Evolutionary conservation across 768 basidiomycete genomes (phyloP), one percentile per base, ranked within the genome.

Genomic region (Cyclocybe aegerita): DNA sequence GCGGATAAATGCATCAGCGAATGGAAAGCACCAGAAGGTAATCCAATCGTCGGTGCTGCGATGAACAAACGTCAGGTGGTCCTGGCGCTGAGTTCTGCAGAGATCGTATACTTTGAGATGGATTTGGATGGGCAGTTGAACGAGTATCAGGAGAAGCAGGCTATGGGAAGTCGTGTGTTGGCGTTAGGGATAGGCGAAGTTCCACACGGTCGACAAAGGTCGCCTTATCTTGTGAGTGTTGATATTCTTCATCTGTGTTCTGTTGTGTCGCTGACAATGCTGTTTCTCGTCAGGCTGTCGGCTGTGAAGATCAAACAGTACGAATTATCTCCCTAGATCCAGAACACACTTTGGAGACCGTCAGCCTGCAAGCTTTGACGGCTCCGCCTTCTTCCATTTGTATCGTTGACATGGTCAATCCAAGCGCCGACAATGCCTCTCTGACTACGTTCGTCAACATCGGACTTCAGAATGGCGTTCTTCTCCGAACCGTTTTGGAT

Each of bases 381-480:
- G 93, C 97, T 0, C 92, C 93, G 0, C 96, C 97, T 8, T 90
- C 96, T 4, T 82, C 96, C 0, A 97, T 99, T 53, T 97, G 93
- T 67, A 93, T 98, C 49, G 95, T 94, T 36, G 96, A 98, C 54
- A 98, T 98, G 85, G 73, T 97, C 48, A 97, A 99, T 66, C 90
- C 93, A 1, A 90, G 91, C 61, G 95, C 98, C 58, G 96, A 98
- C 77, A 96, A 97, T 71, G 83, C 88, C 15, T 88, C 93, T 53
- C 89, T 93, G 3, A 98, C 95, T 2, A 88, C 90, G 77, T 99
- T 99, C 66, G 92, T 99, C 56, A 99, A 98, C 68, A 99, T 99
- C 61, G 97, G 97, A 49, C 74, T 99, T 50, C 85, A 93, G 62
- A 99, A 97, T 65, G 97, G 97, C 56, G 94, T 99, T 39, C 74